These are phyloP conservation scores for Haberlea rhodopensis DNA, from an alignment of 257 asterid genomes.

Conservation along the genomic window DNA sequence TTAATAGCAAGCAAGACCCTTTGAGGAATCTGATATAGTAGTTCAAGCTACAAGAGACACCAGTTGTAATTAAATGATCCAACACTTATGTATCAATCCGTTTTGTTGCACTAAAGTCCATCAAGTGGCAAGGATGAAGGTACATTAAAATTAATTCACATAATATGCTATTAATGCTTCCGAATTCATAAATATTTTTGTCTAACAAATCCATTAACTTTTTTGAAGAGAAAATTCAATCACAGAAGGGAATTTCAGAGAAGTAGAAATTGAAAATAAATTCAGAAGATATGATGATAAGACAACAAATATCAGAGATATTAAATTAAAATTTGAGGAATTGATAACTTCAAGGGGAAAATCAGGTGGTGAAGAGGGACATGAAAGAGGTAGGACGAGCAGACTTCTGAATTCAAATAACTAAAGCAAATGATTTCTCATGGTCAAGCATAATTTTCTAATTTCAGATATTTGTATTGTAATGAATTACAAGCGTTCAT, in stretches of 20 bases:
- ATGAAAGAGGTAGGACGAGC: not conserved
- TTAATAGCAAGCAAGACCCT: not conserved
- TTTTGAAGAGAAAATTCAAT: too few species aligned
- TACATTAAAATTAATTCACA: not conserved
- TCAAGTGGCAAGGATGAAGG: not conserved
- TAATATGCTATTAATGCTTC: not conserved
- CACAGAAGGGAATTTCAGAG: not conserved
- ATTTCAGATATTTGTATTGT: too few species aligned
- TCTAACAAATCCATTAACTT: not conserved
- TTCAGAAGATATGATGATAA: not conserved
- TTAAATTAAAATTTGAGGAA: not conserved
- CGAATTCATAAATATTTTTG: not conserved
- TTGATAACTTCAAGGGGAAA: not conserved
- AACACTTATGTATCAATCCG: not conserved
- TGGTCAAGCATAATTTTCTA: not conserved
- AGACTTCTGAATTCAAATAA: not conserved
- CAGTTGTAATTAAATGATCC: not conserved
- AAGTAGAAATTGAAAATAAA: not conserved
- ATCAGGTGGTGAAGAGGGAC: not conserved
- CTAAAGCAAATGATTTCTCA: not conserved
- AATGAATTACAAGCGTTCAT: too few species aligned
- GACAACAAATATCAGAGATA: too few species aligned
- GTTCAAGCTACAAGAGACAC: not conserved
- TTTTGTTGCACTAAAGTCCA: not conserved
- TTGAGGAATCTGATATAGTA: too few species aligned